phyloP scores from a whole-genome alignment of 2,329 filamentous ascomycete genomes.

The Biscogniauxia mediterranea region DNA sequence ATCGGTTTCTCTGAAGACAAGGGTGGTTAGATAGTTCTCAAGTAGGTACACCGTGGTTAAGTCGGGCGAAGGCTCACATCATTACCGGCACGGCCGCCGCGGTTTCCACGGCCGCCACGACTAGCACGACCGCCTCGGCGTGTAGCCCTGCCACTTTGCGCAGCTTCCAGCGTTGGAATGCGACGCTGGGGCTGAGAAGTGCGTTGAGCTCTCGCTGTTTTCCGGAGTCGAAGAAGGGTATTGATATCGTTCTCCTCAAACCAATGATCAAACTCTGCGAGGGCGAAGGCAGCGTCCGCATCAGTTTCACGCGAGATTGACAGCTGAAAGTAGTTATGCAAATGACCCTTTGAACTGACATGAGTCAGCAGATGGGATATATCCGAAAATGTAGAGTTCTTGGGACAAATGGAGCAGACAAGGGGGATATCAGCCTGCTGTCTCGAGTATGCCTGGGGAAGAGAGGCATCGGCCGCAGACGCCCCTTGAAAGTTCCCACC shows the following conservation, averaged over 20 bases:
- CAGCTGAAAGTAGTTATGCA: constrained; percentile 79
- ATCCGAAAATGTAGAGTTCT: constrained; percentile 79
- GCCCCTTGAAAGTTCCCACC: constrained; percentile 1
- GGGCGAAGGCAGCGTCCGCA: constrained; percentile 55
- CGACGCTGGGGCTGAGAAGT: constrained; percentile 33
- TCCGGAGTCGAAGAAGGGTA: constrained; percentile 71
- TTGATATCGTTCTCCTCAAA: constrained; percentile 70
- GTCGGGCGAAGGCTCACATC: constrained; percentile 15
- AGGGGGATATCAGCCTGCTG: constrained; percentile 56
- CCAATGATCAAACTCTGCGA: constrained; percentile 76
- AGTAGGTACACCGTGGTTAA: not conserved
- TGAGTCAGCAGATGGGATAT: constrained; percentile 90
- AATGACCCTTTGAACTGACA: constrained; percentile 87
- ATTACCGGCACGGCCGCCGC: constrained; percentile 18
- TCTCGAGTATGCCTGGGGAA: not conserved
- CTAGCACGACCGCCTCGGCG: constrained; percentile 14
- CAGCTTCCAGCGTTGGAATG: constrained; percentile 21
- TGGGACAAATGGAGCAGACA: constrained; percentile 79
- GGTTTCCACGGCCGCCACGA: constrained; percentile 14
- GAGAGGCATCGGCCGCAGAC: not conserved
- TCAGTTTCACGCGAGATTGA: constrained; percentile 71
- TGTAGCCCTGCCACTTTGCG: constrained; percentile 22
- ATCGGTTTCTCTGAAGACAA: not conserved
- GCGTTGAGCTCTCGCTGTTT: constrained; percentile 72
- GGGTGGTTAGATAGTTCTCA: not conserved